Evolutionary conservation across 345 rosid genomes (phyloP).

Genomic region (Trapa incisa): DNA sequence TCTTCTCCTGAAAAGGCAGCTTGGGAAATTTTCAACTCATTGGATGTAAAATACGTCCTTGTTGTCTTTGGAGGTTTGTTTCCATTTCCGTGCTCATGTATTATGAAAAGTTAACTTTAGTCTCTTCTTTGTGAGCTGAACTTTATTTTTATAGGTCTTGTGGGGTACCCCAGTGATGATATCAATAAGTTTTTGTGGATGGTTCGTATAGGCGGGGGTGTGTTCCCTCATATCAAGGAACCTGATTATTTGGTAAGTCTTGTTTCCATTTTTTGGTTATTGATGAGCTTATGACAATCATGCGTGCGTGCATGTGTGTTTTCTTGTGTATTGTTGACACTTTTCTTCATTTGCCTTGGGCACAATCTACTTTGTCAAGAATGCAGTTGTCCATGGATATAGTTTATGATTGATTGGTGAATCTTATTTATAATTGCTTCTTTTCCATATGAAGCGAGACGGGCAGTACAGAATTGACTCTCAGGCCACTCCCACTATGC

Average conservation of each 20-base stretch:
- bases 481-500: conserved; percentile 91
- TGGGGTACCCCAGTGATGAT: conserved; percentile 98
- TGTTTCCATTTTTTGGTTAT: not conserved
- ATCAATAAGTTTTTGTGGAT: conserved; percentile 98
- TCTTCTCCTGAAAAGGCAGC: conserved; percentile 99
- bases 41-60: conserved; percentile 97
- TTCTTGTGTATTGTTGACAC: not conserved
- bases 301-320: no score
- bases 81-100: conserved; percentile 16
- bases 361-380: not conserved
- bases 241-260: conserved; percentile 75
- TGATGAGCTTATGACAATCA: not conserved
- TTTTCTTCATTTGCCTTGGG: not conserved
- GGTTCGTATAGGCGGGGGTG: conserved; percentile 99
- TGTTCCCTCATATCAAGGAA: conserved; percentile 93
- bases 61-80: conserved; percentile 93
- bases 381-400: not conserved
- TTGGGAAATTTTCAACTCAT: conserved; percentile 90
- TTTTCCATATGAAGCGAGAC: conserved; percentile 47
- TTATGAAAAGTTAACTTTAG: not conserved
- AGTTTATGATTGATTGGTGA: not conserved
- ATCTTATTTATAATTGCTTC: conserved; percentile 1
- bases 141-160: conserved; percentile 48
- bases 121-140: conserved; percentile 18
- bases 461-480: conserved; percentile 92